Base-by-base conservation (phyloP, 306 rosid species). In the Quercus agrifolia region DNA sequence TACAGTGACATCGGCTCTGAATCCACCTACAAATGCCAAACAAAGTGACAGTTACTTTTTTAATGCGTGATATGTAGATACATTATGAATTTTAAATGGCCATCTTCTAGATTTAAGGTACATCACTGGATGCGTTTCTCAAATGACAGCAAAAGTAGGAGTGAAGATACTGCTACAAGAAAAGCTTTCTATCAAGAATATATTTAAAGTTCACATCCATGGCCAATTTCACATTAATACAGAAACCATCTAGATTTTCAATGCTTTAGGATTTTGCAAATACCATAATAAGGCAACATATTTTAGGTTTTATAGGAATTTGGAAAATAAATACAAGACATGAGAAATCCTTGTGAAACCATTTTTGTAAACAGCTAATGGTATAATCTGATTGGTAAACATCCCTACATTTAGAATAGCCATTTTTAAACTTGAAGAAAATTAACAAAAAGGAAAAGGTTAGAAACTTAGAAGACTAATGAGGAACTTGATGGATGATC, bases 11-110 rank as follows among this genome's bases (percentile, higher is more conserved):
- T 56, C 67, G 66, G 93, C 93, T 86, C 68, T 75, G 74, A 83
- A 88, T 86, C 83, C 91, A 80, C 92, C 98, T 93, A 85, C 80
- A 80, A 83, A 70, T 77, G 44, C 23, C 17, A 66, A 6, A 31
- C 2, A 7, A 11, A 28, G 15, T 21, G 18, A 25, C 5, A 52
- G 8, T 52, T 52, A 23, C 11, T 23, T 66, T 33, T 17, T 2
- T 31, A 15, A n/a, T 17, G 20, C 21, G 6, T 1, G 21, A 41
- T 64, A 64, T 27, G 13, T 27, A 27, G 4, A 49, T 49, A 3
- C 54, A 49, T 12, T 12, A 49, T 49, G 2, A 49, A 49, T 49
- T 49, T 49, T 12, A 49, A 49, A 49, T 12, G 54, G 54, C 54
- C 54, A 49, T 49, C 52, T 46, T 46, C 54, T 3, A 49, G 54